phyloP scores from a whole-genome alignment of 2,329 filamentous ascomycete genomes.

The Microcyclospora tardicrescens region DNA sequence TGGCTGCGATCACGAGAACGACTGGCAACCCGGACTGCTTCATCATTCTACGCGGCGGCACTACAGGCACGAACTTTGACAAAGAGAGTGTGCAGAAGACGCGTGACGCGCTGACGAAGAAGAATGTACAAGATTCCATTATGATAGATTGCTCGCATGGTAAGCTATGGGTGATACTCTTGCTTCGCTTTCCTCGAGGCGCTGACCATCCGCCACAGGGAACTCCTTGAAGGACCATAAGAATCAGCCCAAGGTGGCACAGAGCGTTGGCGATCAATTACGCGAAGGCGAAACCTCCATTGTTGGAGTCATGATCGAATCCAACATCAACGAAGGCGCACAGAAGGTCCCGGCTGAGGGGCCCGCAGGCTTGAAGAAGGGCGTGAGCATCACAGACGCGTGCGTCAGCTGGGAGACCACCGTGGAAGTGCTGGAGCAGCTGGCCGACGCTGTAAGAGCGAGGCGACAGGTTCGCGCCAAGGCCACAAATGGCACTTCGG shows the following conservation, averaged over 20 bases:
- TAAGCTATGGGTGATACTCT: constrained; percentile 28
- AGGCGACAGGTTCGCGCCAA: constrained; percentile 43
- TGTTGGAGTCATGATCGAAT: constrained; percentile 97
- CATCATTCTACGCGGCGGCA: constrained; percentile 85
- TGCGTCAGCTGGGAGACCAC: constrained; percentile 91
- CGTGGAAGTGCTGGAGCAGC: constrained; percentile 65
- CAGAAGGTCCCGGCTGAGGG: constrained; percentile 75
- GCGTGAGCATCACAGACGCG: constrained; percentile 88
- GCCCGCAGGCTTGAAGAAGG: constrained; percentile 64
- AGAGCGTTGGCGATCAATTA: constrained; percentile 70
- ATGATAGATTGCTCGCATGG: constrained; percentile 99
- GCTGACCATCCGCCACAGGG: constrained; percentile 37
- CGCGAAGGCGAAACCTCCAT: constrained; percentile 77
- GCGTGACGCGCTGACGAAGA: constrained; percentile 66
- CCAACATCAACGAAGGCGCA: constrained; percentile 76
- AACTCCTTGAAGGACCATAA: constrained; percentile 97
- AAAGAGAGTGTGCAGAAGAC: constrained; percentile 66
- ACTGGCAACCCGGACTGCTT: constrained; percentile 94
- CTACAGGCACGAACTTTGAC: constrained; percentile 87
- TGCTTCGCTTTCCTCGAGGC: neutral
- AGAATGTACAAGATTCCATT: constrained; percentile 75
- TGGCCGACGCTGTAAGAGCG: constrained; percentile 70
- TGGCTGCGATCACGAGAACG: constrained; percentile 89
- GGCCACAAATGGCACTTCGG: constrained; percentile 12
- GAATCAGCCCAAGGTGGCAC: constrained; percentile 90